Evolutionary conservation across 2,329 filamentous ascomycete species (phyloP).

Genomic region (Penicillium sp.): DNA sequence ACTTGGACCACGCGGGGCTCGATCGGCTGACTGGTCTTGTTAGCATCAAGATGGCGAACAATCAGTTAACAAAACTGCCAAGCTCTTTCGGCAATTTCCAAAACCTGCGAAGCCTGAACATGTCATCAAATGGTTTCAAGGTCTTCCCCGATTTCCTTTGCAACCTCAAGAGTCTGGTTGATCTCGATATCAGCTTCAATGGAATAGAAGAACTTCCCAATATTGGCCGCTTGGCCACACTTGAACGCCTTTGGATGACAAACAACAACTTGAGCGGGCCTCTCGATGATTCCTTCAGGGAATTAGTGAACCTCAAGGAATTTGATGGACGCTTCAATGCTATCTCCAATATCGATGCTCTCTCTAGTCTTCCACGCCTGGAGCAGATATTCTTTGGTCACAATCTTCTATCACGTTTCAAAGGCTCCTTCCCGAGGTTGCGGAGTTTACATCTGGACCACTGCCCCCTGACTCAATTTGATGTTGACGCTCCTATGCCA

Average conservation of each 20-base stretch:
- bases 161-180: slow-evolving; percentile 75
- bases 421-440: slow-evolving; percentile 81
- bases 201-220: slow-evolving; percentile 74
- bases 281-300: slow-evolving; percentile 68
- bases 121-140: slow-evolving; percentile 89
- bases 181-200: slow-evolving; percentile 97
- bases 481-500: slow-evolving; percentile 71
- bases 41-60: slow-evolving; percentile 91
- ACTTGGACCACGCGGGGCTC: slow-evolving; percentile 80
- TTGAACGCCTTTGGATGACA: slow-evolving; percentile 90
- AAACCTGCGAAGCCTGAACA: slow-evolving; percentile 75
- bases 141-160: slow-evolving; percentile 83
- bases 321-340: slow-evolving; percentile 93
- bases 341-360: slow-evolving; percentile 81
- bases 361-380: slow-evolving; percentile 77
- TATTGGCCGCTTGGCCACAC: slow-evolving; percentile 71
- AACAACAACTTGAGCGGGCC: slow-evolving; percentile 83
- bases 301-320: slow-evolving; percentile 76
- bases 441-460: slow-evolving; percentile 86
- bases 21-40: slow-evolving; percentile 71
- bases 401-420: slow-evolving; percentile 86
- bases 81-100: slow-evolving; percentile 78
- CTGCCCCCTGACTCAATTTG: slow-evolving; percentile 92
- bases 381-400: slow-evolving; percentile 89
- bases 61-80: slow-evolving; percentile 76